Percentiles rank a stretch among this genome's conserved stretches.
phyloP scores from a whole-genome alignment of 2,329 filamentous ascomycete species.

The Trichoderma aggressivum region DNA sequence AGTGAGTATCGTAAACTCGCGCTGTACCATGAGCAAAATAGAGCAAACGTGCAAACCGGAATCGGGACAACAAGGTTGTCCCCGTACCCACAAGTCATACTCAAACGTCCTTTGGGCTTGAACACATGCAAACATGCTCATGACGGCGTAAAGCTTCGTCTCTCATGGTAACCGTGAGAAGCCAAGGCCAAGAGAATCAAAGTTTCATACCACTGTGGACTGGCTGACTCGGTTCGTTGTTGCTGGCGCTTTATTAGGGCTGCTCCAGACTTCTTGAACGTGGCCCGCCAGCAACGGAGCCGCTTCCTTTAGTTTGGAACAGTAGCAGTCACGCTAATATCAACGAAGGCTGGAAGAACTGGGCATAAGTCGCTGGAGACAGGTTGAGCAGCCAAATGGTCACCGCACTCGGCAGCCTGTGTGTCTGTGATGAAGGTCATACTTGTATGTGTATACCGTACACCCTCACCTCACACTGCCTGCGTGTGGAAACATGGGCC shows the following conservation, averaged over 20 bases:
- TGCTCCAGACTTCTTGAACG: constrained; percentile 1
- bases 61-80: not conserved
- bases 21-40: not conserved
- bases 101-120: not conserved
- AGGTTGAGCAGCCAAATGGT: constrained; percentile 4
- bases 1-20: not conserved
- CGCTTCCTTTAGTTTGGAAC: not conserved
- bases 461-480: not conserved
- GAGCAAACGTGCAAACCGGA: not conserved
- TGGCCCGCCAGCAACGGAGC: constrained; percentile 5
- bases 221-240: not conserved
- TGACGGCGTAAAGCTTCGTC: not conserved
- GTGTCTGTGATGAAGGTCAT: not conserved
- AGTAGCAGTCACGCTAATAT: constrained; percentile 2
- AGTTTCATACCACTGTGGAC: not conserved
- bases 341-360: not conserved
- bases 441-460: not conserved
- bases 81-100: not conserved
- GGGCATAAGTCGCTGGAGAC: not conserved
- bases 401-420: not conserved
- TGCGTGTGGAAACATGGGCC: not conserved
- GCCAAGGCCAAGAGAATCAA: not conserved
- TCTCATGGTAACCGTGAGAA: not conserved
- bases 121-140: not conserved
- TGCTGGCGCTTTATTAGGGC: not conserved